Conservation (phyloP, 331 rosid genomes). For the Dryas integrifolia region DNA sequence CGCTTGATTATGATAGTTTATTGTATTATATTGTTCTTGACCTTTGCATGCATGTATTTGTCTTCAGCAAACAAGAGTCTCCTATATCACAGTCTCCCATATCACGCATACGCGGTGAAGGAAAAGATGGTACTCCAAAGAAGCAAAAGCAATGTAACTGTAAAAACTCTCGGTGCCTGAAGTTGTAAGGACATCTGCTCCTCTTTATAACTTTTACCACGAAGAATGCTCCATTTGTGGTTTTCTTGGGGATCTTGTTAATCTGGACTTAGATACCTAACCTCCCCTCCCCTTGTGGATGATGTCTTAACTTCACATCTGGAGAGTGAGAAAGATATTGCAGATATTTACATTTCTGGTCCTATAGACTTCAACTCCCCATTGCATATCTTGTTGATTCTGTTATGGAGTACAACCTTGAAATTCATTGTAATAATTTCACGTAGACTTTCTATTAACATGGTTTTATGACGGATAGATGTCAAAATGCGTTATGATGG, state of each 20-base stretch:
- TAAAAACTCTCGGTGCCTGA: slow-evolving; percentile 75
- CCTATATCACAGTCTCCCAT: slow-evolving; percentile 58
- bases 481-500: background rate
- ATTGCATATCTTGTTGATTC: background rate
- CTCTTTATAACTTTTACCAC: slow-evolving; percentile 12
- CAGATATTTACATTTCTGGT: background rate
- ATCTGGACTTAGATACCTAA: background rate
- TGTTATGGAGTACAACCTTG: background rate
- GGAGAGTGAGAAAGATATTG: background rate
- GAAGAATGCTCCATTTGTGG: slow-evolving; percentile 14
- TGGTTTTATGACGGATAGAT: background rate
- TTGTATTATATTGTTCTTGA: slow-evolving; percentile 14
- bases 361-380: background rate
- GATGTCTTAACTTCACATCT: background rate
- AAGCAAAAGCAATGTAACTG: slow-evolving; percentile 76
- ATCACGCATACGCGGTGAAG: slow-evolving; percentile 39
- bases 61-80: slow-evolving; percentile 62
- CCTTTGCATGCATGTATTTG: slow-evolving; percentile 23
- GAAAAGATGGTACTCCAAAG: slow-evolving; percentile 60
- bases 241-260: background rate
- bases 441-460: background rate
- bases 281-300: background rate
- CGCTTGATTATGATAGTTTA: background rate
- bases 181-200: slow-evolving; percentile 53
- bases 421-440: background rate